Base-by-base conservation (phyloP, 192 early-diverging fungal genomes). In the Gonapodya sp. region DNA sequence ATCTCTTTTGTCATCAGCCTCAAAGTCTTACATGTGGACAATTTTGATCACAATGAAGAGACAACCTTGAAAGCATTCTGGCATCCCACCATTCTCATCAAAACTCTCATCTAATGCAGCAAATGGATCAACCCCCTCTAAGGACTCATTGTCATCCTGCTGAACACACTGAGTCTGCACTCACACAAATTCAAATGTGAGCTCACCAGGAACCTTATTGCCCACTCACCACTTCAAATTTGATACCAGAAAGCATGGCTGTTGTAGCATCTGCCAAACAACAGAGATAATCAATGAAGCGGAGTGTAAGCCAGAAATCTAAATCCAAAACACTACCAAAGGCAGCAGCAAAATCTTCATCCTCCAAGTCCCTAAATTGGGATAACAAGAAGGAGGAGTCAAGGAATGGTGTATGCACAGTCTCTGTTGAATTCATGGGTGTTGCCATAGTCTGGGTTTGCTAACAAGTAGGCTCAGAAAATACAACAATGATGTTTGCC, bases 51-150 rank as follows among this genome's bases (percentile, higher is more conserved):
- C 46, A 30, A 34, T 35, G 24, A 33, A 81, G 30, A 64, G 24
- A 24, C 24, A 64, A 64, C 46, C 8, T 24, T 64, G 46, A 64
- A 64, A 64, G 8, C 46, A 64, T 16, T 64, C 46, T 84, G 31
- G 2, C 24, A n/a, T 31, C 84, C 81, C 82, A 85, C 86, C 82
- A 73, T 84, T 85, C 73, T 87, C 88, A 32, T 87, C 86, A 37
- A 88, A 87, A n/a, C 82, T 83, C 81, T 88, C 86, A 31, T 88
- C 85, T 1, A 89, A 83, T 35, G 86, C 85, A 0, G 82, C 82
- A 81, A 89, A 88, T 30, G 87, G 88, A 36, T 89, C 88, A 35
- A 86, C 88, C 31, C 88, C 87, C 34, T 88, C 87, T 72, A 81
- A 84, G 31, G 81, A 78, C 73, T 86, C 87, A 35, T 81, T 24